Evolutionary conservation across 1,284 basidiomycete species (phyloP).

Genomic region (Hemileia vastatrix): DNA sequence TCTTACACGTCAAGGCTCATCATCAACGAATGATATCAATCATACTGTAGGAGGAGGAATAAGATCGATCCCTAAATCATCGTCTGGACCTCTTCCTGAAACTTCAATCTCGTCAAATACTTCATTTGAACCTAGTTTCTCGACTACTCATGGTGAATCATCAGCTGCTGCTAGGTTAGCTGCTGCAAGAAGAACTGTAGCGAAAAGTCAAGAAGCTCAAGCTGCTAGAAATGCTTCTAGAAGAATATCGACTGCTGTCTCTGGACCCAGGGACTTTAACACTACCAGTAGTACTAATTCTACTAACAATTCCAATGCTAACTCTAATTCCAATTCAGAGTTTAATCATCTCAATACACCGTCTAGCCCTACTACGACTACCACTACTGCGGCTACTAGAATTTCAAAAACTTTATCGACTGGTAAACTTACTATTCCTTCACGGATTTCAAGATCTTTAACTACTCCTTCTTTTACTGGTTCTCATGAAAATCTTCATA

Average conservation of each 20-base stretch:
- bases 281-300: neutral
- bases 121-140: too few relatives aligned
- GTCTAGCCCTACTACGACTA: neutral
- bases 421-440: slow-evolving; percentile 31
- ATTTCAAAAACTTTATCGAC: slow-evolving; percentile 27
- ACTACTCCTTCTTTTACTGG: slow-evolving; percentile 24
- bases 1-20: too few relatives aligned
- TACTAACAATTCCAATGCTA: neutral
- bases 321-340: slow-evolving; percentile 5
- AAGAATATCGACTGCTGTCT: slow-evolving; percentile 17
- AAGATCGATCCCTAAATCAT: too few relatives aligned
- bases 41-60: too few relatives aligned
- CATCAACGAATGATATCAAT: too few relatives aligned
- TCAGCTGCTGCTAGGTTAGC: slow-evolving; percentile 20
- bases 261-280: neutral
- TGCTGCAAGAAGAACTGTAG: slow-evolving; percentile 14
- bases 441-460: slow-evolving; percentile 32
- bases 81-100: too few relatives aligned
- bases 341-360: slow-evolving; percentile 8
- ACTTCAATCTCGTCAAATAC: too few relatives aligned
- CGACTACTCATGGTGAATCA: too few relatives aligned
- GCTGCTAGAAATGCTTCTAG: slow-evolving; percentile 9
- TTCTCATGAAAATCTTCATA: slow-evolving; percentile 21
- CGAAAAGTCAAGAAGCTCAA: slow-evolving; percentile 15
- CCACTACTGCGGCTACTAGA: slow-evolving; percentile 25